Evolutionary conservation across 768 basidiomycete species (phyloP).

Genomic region (Tulasnella calospora): DNA sequence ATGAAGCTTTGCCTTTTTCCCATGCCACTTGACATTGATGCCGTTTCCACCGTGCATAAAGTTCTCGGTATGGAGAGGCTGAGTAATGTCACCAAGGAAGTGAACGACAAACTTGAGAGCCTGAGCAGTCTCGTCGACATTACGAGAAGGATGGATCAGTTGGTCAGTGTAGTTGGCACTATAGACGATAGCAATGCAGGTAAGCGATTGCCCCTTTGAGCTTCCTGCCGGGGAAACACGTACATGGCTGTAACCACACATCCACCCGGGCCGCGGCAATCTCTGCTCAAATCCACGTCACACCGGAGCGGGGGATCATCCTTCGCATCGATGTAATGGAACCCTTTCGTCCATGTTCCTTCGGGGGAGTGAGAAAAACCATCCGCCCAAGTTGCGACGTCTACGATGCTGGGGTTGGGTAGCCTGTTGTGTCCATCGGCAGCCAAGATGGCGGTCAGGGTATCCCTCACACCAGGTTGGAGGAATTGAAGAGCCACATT

Average conservation of each 20-base stretch:
- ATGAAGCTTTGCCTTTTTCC: not conserved
- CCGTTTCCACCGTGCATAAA: slow-evolving; percentile 12
- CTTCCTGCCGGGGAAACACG: not conserved
- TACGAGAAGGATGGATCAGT: not conserved
- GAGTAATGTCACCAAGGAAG: slow-evolving; percentile 23
- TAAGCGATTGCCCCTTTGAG: not conserved
- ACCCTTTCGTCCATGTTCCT: not conserved
- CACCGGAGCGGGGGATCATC: slow-evolving; percentile 15
- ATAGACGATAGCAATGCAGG: not conserved
- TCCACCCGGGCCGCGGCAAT: slow-evolving; percentile 2
- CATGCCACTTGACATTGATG: slow-evolving; percentile 10
- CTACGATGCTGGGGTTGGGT: not conserved
- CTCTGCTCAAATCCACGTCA: not conserved
- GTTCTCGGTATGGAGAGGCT: slow-evolving; percentile 21
- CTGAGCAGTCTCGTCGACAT: slow-evolving; percentile 10
- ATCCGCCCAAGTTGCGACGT: slow-evolving; percentile 22
- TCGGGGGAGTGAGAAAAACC: not conserved
- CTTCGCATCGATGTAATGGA: slow-evolving; percentile 25
- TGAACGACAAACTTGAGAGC: slow-evolving; percentile 26
- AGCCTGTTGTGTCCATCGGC: not conserved
- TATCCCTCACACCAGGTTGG: not conserved
- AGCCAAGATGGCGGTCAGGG: not conserved
- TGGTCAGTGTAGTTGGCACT: slow-evolving; percentile 1
- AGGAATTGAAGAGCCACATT: slow-evolving; percentile 13
- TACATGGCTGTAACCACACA: slow-evolving; percentile 21